Base-by-base conservation (phyloP, 2,329 filamentous ascomycete genomes). In the Colletotrichum sp. region DNA sequence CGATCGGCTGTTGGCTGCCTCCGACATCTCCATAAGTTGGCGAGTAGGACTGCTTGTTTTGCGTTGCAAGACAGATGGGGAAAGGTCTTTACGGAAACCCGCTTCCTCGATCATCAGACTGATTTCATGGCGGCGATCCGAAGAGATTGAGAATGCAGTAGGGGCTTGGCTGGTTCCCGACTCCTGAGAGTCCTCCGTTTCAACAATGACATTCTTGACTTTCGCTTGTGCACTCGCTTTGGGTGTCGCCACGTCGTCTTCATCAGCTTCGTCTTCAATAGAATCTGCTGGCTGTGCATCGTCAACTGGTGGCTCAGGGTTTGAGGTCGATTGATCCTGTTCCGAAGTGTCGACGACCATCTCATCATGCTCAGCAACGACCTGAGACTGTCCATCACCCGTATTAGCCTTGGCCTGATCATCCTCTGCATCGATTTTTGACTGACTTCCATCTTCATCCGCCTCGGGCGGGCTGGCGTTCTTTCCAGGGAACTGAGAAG, bases 71-170 rank as follows among this genome's bases (percentile, higher is more conserved):
- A 85, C 77, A 16, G 87, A 84, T 5, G 86, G 86, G 66, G 87
- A 84, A 59, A 89, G 79, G 22, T 84, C 84, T 27, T 87, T 87
- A 44, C 87, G 83, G 79, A 89, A 89, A 6, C 88, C 88, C 16
- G 87, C 88, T 64, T 89, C 86, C 65, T 83, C 85, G 55, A 89
- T 89, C 64, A 89, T 81, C 57, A 84, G 79, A 63, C 84, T 85
- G 52, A 89, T 88, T 29, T 75, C 73, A 13, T 88, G 84, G 13
- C 83, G 82, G 25, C 77, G 84, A 79, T 78, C 84, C 80, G 78
- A 85, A 74, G 77, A 82, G 44, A 81, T 84, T 22, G 84, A 79
- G 11, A 80, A 71, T 22, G 64, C 64, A 32, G 32, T 65, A 8
- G 22, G 5, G 49, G 12, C 63, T 19, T 44, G 63, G 34, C 68